Conservation (phyloP, 192 early-diverging fungal species). For the Coemansia sp. region DNA sequence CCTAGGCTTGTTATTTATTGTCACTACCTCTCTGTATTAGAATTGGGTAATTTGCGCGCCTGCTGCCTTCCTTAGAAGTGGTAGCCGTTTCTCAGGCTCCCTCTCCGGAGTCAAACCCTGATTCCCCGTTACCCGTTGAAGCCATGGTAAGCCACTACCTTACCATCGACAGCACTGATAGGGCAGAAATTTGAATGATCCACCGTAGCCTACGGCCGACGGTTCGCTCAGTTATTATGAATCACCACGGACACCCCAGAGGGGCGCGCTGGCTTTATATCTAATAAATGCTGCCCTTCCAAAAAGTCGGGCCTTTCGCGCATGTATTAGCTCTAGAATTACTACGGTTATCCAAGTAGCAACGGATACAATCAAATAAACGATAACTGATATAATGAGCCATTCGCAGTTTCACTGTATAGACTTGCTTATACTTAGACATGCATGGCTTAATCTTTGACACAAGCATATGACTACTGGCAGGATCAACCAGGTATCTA, state of each 20-base stretch:
- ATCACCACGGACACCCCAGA: conserved; percentile 52
- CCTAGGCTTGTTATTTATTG: conserved; percentile 44
- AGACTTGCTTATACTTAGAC: conserved; percentile 68
- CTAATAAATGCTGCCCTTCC: conserved; percentile 74
- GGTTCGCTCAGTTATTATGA: conserved; percentile 79
- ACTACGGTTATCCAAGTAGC: conserved; percentile 79
- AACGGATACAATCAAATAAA: conserved; percentile 75
- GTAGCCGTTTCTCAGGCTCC: conserved; percentile 54
- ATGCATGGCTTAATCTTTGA: conserved; percentile 79
- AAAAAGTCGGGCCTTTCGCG: conserved; percentile 62
- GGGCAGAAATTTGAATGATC: conserved; percentile 84
- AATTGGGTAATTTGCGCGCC: conserved; percentile 59
- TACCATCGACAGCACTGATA: conserved; percentile 78
- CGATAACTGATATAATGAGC: conserved; percentile 86
- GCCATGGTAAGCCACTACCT: conserved; percentile 75
- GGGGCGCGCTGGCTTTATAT: conserved; percentile 59
- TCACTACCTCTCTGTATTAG: conserved; percentile 57
- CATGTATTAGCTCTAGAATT: conserved; percentile 80
- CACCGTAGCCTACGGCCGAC: conserved; percentile 69
- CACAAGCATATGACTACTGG: conserved; percentile 77
- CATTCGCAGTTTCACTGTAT: conserved; percentile 75
- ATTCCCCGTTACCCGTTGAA: conserved; percentile 77
- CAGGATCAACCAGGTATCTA: conserved; percentile 72
- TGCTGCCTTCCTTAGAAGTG: conserved; percentile 63
- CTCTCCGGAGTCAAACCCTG: conserved; percentile 57